Base-by-base conservation (phyloP, 345 rosid species). In the Arabis alpina region DNA sequence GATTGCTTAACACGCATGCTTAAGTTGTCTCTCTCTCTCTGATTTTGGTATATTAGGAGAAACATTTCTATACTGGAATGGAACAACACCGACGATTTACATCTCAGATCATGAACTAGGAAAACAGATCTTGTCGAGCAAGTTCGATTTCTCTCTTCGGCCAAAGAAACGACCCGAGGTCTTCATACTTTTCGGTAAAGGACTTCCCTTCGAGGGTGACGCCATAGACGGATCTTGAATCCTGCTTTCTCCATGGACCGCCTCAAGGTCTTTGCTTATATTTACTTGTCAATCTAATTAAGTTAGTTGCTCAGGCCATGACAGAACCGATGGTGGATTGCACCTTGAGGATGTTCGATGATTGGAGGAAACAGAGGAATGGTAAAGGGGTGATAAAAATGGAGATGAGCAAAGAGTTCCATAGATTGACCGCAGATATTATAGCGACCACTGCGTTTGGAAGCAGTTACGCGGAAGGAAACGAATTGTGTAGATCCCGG, bases 371-470 rank as follows among this genome's bases (percentile, higher is more conserved):
- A 13, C 80, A 72, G 44, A 69, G 23, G 5, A 66, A 2, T 37
- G 61, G 30, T 30, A 40, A 42, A 60, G 16, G n/a, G 40, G 19
- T 16, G 32, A 58, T 58, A 6, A 62, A 45, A 61, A 40, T 80
- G 1, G 77, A 77, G 13, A 28, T 78, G 11, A 19, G 30, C 4
- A 62, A 10, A 28, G 74, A 77, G 49, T 73, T 82, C 41, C 63
- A 54, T 16, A 73, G 34, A 36, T 76, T 82, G 13, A 74, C 82
- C 6, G 77, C 78, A 10, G 83, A 80, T 54, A 59, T 81, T 49
- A 80, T 80, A 15, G 68, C 85, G 9, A 78, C 61, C 12, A 61
- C 80, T 14, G 84, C 84, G 10, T 78, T 81, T 71, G 82, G 84
- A 40, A 78, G 76, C 44, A 76, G 69, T 71, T 78, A 70, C 43